These are phyloP conservation scores for Aureobasidium sp. DNA, from an alignment of 2,329 filamentous ascomycete species.

Conservation along the genomic window DNA sequence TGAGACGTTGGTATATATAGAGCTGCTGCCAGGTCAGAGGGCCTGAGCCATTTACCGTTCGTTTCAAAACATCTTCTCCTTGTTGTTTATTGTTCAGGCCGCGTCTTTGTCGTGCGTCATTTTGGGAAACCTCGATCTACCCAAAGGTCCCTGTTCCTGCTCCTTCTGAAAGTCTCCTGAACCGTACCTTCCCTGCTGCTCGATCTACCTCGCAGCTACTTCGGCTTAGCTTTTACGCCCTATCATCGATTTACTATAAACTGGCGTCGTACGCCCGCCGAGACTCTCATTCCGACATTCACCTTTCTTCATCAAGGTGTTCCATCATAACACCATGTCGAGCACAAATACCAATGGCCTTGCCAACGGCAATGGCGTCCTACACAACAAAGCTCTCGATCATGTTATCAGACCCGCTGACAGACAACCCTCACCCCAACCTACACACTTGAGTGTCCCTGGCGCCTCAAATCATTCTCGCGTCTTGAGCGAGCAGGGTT, in stretches of 20 bases:
- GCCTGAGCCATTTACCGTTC: slow-evolving; percentile 7
- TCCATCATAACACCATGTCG: neutral
- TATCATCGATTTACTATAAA: neutral
- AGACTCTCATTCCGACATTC: neutral
- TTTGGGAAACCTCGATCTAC: neutral
- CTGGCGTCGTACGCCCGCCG: neutral
- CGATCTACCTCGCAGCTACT: neutral
- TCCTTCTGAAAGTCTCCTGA: neutral
- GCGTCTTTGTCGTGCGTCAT: neutral
- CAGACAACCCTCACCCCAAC: slow-evolving; percentile 76
- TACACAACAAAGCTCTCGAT: slow-evolving; percentile 50
- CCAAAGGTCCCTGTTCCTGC: neutral
- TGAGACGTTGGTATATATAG: slow-evolving; percentile 1
- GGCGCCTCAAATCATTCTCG: slow-evolving; percentile 52
- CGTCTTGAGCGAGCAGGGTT: slow-evolving; percentile 76
- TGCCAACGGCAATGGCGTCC: neutral
- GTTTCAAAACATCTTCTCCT: neutral
- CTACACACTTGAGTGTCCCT: slow-evolving; percentile 72
- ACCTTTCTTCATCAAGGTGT: slow-evolving; percentile 8
- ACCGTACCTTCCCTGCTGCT: neutral
- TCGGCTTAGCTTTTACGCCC: neutral
- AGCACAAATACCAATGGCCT: neutral
- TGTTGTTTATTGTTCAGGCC: slow-evolving; percentile 3
- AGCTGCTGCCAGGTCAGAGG: slow-evolving; percentile 1
- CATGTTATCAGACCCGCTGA: slow-evolving; percentile 43